Evolutionary conservation across 176 grass and related monocot species (phyloP).

Genomic region (Oryza longistaminata): DNA sequence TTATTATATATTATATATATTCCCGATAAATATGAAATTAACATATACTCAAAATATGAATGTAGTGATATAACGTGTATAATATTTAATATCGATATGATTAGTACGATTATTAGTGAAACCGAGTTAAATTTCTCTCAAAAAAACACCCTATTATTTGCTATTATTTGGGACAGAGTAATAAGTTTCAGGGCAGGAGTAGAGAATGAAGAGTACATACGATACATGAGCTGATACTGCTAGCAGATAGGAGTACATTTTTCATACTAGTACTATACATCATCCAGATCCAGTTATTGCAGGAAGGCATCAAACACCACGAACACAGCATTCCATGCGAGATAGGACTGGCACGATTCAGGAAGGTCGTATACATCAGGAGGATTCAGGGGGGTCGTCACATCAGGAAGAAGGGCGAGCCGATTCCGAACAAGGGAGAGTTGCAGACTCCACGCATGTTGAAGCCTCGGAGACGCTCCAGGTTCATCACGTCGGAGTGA

Average conservation of each 20-base stretch:
- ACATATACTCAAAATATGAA: too few relatives aligned
- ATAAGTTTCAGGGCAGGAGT: too few relatives aligned
- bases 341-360: neutral
- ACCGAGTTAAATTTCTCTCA: too few relatives aligned
- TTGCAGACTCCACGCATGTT: constrained; percentile 17
- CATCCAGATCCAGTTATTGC: neutral
- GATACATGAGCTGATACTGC: too few relatives aligned
- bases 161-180: too few relatives aligned
- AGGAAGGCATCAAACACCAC: neutral
- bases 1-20: too few relatives aligned
- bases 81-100: too few relatives aligned
- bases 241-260: neutral
- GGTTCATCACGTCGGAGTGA: constrained; percentile 76
- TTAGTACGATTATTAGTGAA: too few relatives aligned
- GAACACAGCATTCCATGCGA: neutral
- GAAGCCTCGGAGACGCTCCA: constrained; percentile 65
- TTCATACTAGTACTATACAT: neutral
- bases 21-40: too few relatives aligned
- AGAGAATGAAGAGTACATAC: too few relatives aligned
- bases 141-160: too few relatives aligned
- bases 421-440: constrained; percentile 1
- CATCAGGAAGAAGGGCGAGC: constrained; percentile 54
- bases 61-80: too few relatives aligned
- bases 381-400: constrained; percentile 9
- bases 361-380: neutral